Base-by-base conservation (phyloP, 2,329 filamentous ascomycete species). In the Bisporella sp. region DNA sequence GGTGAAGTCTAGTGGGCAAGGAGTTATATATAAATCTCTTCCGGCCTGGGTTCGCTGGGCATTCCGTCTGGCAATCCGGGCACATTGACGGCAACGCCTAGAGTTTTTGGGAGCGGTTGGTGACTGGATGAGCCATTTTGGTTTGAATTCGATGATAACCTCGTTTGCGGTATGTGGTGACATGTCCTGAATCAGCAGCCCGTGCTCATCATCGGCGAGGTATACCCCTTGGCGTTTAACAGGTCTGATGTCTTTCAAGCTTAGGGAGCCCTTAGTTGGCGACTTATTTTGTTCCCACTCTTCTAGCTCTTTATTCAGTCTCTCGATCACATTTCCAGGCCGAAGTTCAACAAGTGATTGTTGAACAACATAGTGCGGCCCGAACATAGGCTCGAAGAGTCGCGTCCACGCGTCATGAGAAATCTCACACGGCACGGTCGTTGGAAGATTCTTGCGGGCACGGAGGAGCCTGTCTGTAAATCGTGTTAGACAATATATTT, bases 81-180 rank as follows among this genome's bases (percentile, higher is more conserved):
- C 88, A 64, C 88, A 93, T 39, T 85, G 89, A 32, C 88, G 81
- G 68, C 88, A 93, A 46, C 85, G 75, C 46, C 72, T 76, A 40
- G 85, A 78, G 31, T 70, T 67, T 0, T 63, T 30, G 1, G 87
- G 88, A 0, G 87, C 87, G 37, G 79, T 82, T 4, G 84, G 86
- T 2, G 87, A 91, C 64, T 90, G 87, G 6, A 76, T 70, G 30
- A 93, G 77, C 88, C 88, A 93, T 68, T 93, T 93, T 11, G 88
- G 87, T 65, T 93, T 93, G 69, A 92, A 85, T 64, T 92, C 86
- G 50, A 87, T 70, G 32, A 86, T 64, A 5, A 67, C 59, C 46
- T 71, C 61, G 4, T 9, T 13, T n/a, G 11, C 55, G 61, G 12
- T 57, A 67, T 66, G 54, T 29, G 73, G 70, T 2, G 75, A 77